Evolutionary conservation across 495 filamentous ascomycete species (phyloP), one percentile per base, ranked within the genome.

Genomic region (Articulospora tetracladia): DNA sequence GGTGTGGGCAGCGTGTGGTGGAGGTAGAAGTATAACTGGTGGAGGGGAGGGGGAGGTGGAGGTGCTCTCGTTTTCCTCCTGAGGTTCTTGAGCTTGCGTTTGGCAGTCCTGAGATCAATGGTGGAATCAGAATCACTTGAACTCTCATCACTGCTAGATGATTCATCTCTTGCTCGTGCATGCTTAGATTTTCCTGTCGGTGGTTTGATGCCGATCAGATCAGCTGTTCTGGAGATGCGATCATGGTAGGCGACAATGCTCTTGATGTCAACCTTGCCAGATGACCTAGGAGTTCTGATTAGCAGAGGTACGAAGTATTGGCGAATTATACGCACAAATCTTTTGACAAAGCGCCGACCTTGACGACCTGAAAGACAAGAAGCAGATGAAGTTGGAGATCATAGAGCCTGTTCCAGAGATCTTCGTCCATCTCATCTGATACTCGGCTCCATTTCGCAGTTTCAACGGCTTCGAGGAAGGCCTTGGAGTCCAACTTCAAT

Each of bases 301-400:
- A 47, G 17, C 7, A 47, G 4, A 6, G 6, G 19, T 4, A 3
- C 19, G 20, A 7, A n/a, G 41, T 7, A 47, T 23, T n/a, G 17
- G 3, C 7, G 3, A 17, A 13, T 26, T n/a, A 34, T 8, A 60
- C 64, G 53, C 41, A 66, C 64, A 66, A 1, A 27, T 62, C 57
- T 26, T 22, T 49, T 17, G 64, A 56, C 7, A 66, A 27, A 3
- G 30, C 46, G 1, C 55, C 52, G 8, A 62, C 55, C 15, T 55
- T 66, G 20, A 66, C 46, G 27, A 62, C 59, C 25, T 62, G 55
- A 25, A 53, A 59, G 13, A 66, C 53, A 3, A 66, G 28, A 20
- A 66, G 59, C 10, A 62, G 46, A 57, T 60, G 60, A 12, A 62
- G 51, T 34, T 60, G 59, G n/a, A 66, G 19, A 17, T 66, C 52